Percentiles rank a stretch among this genome's conserved stretches.
These are phyloP conservation scores for Saturnispora silvae DNA, from an alignment of 805 yeast genomes.

Conservation along the genomic window DNA sequence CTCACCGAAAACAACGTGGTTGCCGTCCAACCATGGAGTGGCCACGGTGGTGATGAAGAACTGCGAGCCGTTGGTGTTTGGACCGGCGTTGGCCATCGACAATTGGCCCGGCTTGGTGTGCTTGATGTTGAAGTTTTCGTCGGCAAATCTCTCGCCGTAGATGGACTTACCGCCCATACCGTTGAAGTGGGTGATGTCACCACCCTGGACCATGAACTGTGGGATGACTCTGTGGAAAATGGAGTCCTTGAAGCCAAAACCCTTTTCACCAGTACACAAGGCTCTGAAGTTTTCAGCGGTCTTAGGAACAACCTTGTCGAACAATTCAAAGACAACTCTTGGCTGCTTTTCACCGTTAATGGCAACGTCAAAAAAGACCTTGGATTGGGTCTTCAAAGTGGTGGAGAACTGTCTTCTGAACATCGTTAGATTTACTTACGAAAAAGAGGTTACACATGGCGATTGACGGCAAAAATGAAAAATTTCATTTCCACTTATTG, in stretches of 20 bases:
- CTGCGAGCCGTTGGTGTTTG: slow-evolving; percentile 96
- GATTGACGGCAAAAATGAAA: too few species aligned
- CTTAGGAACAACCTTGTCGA: slow-evolving; percentile 88
- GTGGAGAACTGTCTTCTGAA: slow-evolving; percentile 41
- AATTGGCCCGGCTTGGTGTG: slow-evolving; percentile 73
- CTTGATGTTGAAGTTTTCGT: slow-evolving; percentile 62
- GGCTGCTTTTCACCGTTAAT: slow-evolving; percentile 41
- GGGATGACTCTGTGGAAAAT: slow-evolving; percentile 95
- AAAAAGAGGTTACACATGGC: too few species aligned
- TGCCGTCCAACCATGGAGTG: slow-evolving; percentile 84
- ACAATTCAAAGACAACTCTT: slow-evolving; percentile 71
- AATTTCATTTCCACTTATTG: too few species aligned
- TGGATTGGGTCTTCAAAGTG: slow-evolving; percentile 34
- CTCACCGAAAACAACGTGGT: slow-evolving; percentile 94
- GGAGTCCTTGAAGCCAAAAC: slow-evolving; percentile 77
- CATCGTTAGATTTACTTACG: too few species aligned
- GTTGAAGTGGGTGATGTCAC: slow-evolving; percentile 72
- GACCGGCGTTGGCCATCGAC: slow-evolving; percentile 98
- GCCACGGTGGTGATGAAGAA: slow-evolving; percentile 90
- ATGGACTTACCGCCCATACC: slow-evolving; percentile 90
- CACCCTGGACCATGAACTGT: slow-evolving; percentile 93
- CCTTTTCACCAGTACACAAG: slow-evolving; percentile 81
- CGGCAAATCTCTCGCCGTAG: slow-evolving; percentile 68
- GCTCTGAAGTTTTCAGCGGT: slow-evolving; percentile 96
- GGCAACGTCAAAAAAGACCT: slow-evolving; percentile 48